Evolutionary conservation across 2,329 filamentous ascomycete species (phyloP), one percentile per base, ranked within the genome.

Genomic region (Verticillium tricorpus): DNA sequence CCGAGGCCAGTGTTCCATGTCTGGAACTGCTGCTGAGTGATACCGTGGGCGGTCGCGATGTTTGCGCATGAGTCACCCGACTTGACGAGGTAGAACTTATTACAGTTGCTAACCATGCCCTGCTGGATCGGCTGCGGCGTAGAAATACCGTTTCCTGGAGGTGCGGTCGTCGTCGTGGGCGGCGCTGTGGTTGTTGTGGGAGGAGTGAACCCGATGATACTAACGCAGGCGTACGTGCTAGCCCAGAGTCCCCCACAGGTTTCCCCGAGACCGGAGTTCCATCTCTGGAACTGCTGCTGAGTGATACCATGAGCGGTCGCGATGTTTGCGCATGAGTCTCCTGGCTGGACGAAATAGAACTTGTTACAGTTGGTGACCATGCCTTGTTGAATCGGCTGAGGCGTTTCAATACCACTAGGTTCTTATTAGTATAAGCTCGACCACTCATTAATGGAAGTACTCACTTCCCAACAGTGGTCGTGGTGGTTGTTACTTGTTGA

Each of bases 321-420:
- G 17, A 76, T 72, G 0, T 55, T 61, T 7, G 35, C 58, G 50
- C 72, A 76, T 11, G 50, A 61, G 11, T 72, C 69, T 1, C 66
- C 69, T 0, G 17, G 54, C 9, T 64, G 39, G 0, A 74, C 62
- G 2, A 63, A 56, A 57, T 73, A 63, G 57, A 73, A 74, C 40
- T 64, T 69, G 14, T 72, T 66, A 31, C 72, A 74, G 61, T 70
- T 71, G 9, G 61, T 57, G 14, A 67, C 63, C 65, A 74, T 72
- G 39, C 68, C 68, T 1, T 66, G 57, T 57, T 73, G 70, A 7
- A 61, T 69, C 4, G 73, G 70, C 15, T 65, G 64, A 0, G 72
- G 72, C 2, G 71, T 73, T 1, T 65, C 52, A 56, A 73, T 68
- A 5, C 67, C 69, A 50, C 39, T 50, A 14, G 28, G 28, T 28